These are phyloP conservation scores for Dictyostelium capitatum DNA, from an alignment of 78 protist species.

Conservation along the genomic window DNA sequence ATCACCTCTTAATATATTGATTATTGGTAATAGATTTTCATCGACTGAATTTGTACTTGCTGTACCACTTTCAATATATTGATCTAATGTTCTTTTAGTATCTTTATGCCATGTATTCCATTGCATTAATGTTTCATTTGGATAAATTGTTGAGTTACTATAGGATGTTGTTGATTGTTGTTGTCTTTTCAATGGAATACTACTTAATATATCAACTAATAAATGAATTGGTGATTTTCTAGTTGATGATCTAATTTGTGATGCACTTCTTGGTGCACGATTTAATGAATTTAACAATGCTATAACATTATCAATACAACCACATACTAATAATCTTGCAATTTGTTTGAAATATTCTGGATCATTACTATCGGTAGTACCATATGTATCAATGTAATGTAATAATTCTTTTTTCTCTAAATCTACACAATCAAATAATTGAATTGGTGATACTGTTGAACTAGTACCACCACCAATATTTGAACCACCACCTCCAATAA, in stretches of 20 bases:
- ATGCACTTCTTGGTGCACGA: slow-evolving; percentile 21
- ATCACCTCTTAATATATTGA: slow-evolving; percentile 25
- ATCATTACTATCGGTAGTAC: neutral
- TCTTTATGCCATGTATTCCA: slow-evolving; percentile 66
- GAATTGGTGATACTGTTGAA: slow-evolving; percentile 39
- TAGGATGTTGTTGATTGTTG: neutral
- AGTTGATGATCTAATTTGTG: slow-evolving; percentile 4
- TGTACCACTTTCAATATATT: neutral
- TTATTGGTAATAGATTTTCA: neutral
- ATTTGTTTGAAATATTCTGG: neutral
- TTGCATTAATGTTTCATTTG: slow-evolving; percentile 31
- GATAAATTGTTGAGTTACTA: neutral
- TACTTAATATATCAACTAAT: slow-evolving; percentile 26
- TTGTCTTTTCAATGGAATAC: slow-evolving; percentile 32
- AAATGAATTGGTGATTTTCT: slow-evolving; percentile 53
- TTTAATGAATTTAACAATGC: neutral
- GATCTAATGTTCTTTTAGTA: neutral
- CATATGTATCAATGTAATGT: neutral
- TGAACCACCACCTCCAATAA: neutral
- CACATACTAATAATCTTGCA: slow-evolving; percentile 20
- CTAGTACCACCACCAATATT: no score
- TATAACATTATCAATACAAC: slow-evolving; percentile 61
- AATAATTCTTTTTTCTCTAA: slow-evolving; percentile 12
- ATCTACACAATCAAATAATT: slow-evolving; percentile 40
- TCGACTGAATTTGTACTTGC: neutral